Conservation (phyloP, 2,329 filamentous ascomycete species). For the Fusarium palustre region DNA sequence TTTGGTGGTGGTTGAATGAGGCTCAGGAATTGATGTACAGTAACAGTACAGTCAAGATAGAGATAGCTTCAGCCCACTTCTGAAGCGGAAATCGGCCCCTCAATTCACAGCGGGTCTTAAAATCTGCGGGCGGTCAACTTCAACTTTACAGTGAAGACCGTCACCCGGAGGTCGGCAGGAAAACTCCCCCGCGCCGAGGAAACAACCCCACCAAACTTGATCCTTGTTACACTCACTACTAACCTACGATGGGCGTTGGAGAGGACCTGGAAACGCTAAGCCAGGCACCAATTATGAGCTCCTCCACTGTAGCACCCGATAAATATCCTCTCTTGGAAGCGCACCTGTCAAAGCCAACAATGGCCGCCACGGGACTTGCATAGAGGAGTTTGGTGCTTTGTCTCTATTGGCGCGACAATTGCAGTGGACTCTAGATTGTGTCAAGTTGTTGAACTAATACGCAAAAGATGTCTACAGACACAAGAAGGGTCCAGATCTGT, state of each 20-base stretch:
- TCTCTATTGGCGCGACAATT: conserved; percentile 45
- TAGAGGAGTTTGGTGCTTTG: conserved; percentile 13
- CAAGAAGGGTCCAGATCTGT: not conserved
- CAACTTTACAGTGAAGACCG: not conserved
- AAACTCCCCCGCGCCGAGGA: conserved; percentile 17
- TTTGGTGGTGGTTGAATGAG: conserved; percentile 4
- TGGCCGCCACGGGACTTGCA: conserved; percentile 33
- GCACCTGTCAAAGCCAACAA: conserved; percentile 45
- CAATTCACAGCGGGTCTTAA: conserved; percentile 21
- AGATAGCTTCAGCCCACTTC: conserved; percentile 34
- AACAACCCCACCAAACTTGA: conserved; percentile 9
- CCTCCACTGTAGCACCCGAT: conserved; percentile 28
- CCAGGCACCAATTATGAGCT: conserved; percentile 21
- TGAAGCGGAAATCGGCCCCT: conserved; percentile 31
- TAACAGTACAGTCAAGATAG: conserved; percentile 4
- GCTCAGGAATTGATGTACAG: conserved; percentile 18
- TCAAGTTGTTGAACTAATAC: conserved; percentile 9
- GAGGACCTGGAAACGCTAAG: conserved; percentile 5
- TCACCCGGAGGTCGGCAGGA: conserved; percentile 24
- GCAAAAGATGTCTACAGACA: conserved; percentile 12
- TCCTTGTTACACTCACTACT: not conserved
- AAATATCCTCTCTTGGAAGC: conserved; percentile 32
- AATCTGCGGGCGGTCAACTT: conserved; percentile 23
- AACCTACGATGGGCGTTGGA: conserved; percentile 2
- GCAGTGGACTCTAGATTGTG: conserved; percentile 12